These are phyloP conservation scores for Wolfiporia cocos DNA, from an alignment of 1,284 basidiomycete genomes.

Conservation along the genomic window DNA sequence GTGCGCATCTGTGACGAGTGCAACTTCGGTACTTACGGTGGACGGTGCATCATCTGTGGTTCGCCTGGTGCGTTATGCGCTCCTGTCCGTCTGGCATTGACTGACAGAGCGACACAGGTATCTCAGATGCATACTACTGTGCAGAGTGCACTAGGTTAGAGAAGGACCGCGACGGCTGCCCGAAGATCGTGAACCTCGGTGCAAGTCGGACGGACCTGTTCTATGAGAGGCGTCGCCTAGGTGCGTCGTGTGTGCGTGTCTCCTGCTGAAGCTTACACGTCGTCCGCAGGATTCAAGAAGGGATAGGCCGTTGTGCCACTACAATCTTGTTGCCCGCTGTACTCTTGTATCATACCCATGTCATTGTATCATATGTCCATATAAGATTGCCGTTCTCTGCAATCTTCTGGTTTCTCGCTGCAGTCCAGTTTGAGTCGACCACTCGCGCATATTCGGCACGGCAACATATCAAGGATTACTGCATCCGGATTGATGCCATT, in stretches of 20 bases:
- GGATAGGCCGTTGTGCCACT: slow-evolving; percentile 53
- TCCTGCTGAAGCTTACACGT: not conserved
- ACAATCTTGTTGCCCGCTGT: no score
- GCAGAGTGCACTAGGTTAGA: slow-evolving; percentile 95
- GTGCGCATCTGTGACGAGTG: slow-evolving; percentile 99
- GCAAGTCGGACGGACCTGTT: slow-evolving; percentile 86
- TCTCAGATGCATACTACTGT: slow-evolving; percentile 97
- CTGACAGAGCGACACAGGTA: slow-evolving; percentile 46
- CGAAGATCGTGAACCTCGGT: slow-evolving; percentile 96
- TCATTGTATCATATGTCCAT: no score
- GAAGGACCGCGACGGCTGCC: slow-evolving; percentile 97
- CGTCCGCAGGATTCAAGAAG: slow-evolving; percentile 66
- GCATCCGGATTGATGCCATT: no score
- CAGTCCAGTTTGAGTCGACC: no score
- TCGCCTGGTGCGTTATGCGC: slow-evolving; percentile 64
- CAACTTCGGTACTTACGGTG: slow-evolving; percentile 97
- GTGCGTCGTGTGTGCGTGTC: slow-evolving; percentile 31
- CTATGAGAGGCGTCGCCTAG: slow-evolving; percentile 79
- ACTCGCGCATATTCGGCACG: no score
- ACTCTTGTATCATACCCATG: no score
- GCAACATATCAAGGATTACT: no score
- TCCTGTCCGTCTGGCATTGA: not conserved
- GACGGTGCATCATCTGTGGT: slow-evolving; percentile 96
- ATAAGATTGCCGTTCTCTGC: no score
- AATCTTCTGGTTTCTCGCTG: no score